Base-by-base conservation (phyloP, 2,329 filamentous ascomycete genomes). In the Xylaria sp. region DNA sequence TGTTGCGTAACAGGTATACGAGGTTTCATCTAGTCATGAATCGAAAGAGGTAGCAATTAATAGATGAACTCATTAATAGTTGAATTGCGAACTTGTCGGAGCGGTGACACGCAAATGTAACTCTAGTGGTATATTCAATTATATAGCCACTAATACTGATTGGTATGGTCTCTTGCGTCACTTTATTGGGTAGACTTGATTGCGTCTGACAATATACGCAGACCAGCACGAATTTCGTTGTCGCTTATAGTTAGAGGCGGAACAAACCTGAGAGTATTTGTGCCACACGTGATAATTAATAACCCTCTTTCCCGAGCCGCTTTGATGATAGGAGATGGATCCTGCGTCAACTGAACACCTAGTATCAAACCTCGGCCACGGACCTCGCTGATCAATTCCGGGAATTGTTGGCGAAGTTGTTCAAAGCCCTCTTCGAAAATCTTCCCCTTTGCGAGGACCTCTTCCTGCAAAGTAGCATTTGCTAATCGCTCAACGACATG, bases 181-280 rank as follows among this genome's bases (percentile, higher is more conserved):
- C 23, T 54, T 68, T 56, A 71, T 44, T 40, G 64, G 31, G 63
- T 70, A 20, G 66, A 66, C 57, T 57, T 62, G 40, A 91, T 89
- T 4, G 88, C 87, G 74, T 93, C 86, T 73, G 90, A 91, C 68
- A 98, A 79, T 62, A 97, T 94, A 49, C 83, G 82, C 79, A 97
- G 82, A 0, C 93, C 94, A 72, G 91, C 85, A 73, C 90, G 84
- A 72, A 98, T 96, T 85, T 97, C 92, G 31, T 87, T 88, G 74
- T 93, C 89, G 0, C 88, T 91, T 66, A 99, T 92, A 6, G 90
- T 89, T 77, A 99, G 82, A 69, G 93, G 92, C 38, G 96, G 96
- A 65, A 98, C 94, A 75, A 99, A 97, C 57, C 96, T 87, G 74
- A 99, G 82, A 9, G 94, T 97, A 78, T 98, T 97, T 36, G 90